Base-by-base conservation (phyloP, 2,329 filamentous ascomycete species). In the Nemania bipapillata region DNA sequence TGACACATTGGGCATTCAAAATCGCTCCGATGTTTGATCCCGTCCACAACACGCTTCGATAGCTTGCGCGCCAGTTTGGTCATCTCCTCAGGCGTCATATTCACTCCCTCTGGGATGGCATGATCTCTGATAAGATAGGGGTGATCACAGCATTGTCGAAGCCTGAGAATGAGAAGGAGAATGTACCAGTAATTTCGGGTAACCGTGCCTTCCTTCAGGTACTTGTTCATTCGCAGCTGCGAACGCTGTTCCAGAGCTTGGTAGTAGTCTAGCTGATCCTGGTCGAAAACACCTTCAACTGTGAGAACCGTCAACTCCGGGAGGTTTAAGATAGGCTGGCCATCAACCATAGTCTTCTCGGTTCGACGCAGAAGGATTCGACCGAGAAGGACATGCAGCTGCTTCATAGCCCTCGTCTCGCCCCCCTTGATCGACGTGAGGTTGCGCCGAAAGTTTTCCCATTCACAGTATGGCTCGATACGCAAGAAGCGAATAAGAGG, bases 131-230 rank as follows among this genome's bases (percentile, higher is more conserved):
- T 88, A 59, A 92, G 87, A 75, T 94, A 89, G 1, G 92, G 92
- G 77, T 96, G 92, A 74, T 92, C 94, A 75, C 91, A 94, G 24
- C 90, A 90, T 79, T 96, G 92, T 20, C 92, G 89, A n/a, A 96
- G 85, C 26, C 92, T 90, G 52, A 96, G 84, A 50, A 96, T 84
- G 20, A 97, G 84, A 8, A 96, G 91, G 24, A 97, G 83, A 50
- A 97, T 90, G 72, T 91, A 91, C 7, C 91, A 91, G 77, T 97
- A 97, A 66, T 92, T 89, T 70, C 86, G 88, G 42, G 87, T 89
- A 15, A 96, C 84, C 0, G 70, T 68, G 1, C 74, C 73, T 4
- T 70, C 63, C 52, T 70, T 72, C 26, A 76, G 40, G 28, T 75
- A 79, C 12, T 68, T 70, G 67, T 77, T 78, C 56, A 77, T 65